Percentiles rank a stretch among this genome's conserved stretches.
These are phyloP conservation scores for Mrakia blollopis DNA, from an alignment of 768 basidiomycete species.

Conservation along the genomic window DNA sequence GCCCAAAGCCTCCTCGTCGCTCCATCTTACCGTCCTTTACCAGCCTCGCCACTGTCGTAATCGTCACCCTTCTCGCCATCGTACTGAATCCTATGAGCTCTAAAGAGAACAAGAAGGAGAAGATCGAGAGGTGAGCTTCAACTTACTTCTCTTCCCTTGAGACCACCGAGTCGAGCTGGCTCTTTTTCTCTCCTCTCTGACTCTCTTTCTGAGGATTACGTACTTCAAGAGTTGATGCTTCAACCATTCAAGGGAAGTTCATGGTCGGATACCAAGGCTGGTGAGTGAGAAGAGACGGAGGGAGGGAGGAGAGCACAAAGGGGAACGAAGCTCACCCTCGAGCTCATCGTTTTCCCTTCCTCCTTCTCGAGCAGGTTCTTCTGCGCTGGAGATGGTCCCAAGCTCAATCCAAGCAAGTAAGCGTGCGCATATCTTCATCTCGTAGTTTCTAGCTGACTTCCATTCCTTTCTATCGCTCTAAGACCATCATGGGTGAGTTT, in stretches of 20 bases:
- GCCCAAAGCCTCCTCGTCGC: no score
- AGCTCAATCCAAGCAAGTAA: constrained; percentile 56
- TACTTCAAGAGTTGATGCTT: constrained; percentile 49
- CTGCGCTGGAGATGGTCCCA: constrained; percentile 63
- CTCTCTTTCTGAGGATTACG: no score
- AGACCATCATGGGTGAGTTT: constrained; percentile 60
- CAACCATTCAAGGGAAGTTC: constrained; percentile 76
- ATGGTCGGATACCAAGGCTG: constrained; percentile 84
- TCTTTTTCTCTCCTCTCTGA: no score
- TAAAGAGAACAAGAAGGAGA: not conserved
- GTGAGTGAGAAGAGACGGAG: constrained; percentile 46
- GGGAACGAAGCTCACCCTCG: not conserved
- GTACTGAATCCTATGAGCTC: not conserved
- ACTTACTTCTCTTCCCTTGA: not conserved
- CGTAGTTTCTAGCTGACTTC: not conserved
- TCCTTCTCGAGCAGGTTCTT: constrained; percentile 55
- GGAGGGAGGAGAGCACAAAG: not conserved
- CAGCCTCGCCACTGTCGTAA: not conserved
- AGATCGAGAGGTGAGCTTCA: not conserved
- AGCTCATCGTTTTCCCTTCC: not conserved
- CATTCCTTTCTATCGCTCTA: not conserved
- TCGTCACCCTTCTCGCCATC: not conserved
- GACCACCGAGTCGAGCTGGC: not conserved
- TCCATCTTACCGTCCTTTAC: not conserved
- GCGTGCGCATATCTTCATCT: not conserved